phyloP scores from a whole-genome alignment of 306 rosid genomes.

The Hylodesmum podocarpum region DNA sequence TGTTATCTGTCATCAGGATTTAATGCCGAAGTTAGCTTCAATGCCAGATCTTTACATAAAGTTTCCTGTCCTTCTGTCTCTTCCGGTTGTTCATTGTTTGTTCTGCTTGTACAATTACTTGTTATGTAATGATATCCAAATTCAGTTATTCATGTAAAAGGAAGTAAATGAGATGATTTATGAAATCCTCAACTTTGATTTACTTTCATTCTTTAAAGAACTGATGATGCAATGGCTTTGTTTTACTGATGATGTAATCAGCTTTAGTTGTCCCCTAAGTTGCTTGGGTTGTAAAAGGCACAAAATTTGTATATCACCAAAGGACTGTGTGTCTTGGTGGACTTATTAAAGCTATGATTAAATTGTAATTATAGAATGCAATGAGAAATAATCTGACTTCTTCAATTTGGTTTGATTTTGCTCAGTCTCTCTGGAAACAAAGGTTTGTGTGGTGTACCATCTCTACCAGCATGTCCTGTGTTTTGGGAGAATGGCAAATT shows the following conservation, averaged over 20 bases:
- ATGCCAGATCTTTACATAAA: slow-evolving; percentile 1
- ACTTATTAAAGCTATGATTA: not conserved
- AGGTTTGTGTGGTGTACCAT: slow-evolving; percentile 82
- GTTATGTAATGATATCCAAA: not conserved
- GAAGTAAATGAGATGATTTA: slow-evolving; percentile 17
- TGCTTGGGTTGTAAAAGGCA: slow-evolving; percentile 1
- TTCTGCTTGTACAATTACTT: slow-evolving; percentile 4
- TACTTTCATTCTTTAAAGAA: not conserved
- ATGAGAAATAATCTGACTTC: not conserved
- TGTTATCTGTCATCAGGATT: not conserved
- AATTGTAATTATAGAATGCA: not conserved
- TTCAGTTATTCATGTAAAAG: not conserved
- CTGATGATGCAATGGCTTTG: not conserved
- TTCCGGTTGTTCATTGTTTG: not conserved
- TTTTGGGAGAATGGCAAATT: slow-evolving; percentile 86
- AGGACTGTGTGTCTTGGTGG: not conserved
- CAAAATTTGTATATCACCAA: not conserved
- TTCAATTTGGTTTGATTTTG: slow-evolving; percentile 22
- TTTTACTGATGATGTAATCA: slow-evolving; percentile 9
- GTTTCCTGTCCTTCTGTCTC: not conserved
- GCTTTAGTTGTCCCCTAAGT: slow-evolving; percentile 6
- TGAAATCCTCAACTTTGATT: not conserved
- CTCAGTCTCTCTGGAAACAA: slow-evolving; percentile 78
- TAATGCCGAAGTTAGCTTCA: slow-evolving; percentile 14
- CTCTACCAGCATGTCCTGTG: slow-evolving; percentile 73